Evolutionary conservation across 306 rosid species (phyloP).

Genomic region (Biancaea sappan): DNA sequence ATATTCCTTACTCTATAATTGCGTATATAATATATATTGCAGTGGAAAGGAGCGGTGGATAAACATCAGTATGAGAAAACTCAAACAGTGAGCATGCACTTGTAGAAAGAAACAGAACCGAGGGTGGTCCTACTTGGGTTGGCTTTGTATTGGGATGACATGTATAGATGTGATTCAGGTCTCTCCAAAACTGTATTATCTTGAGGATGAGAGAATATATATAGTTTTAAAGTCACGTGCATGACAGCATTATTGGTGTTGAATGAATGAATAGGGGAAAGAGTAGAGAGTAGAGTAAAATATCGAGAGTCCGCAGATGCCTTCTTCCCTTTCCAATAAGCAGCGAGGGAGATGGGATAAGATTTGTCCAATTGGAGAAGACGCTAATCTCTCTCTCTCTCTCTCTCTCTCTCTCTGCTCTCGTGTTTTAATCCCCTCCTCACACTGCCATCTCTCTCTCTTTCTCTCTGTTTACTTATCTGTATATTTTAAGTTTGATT

Average conservation of each 20-base stretch:
- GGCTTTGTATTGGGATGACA: slow-evolving; percentile 28
- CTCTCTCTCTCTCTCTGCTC: slow-evolving; percentile 6
- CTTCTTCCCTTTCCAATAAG: slow-evolving; percentile 66
- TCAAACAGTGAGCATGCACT: neutral
- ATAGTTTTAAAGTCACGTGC: slow-evolving; percentile 66
- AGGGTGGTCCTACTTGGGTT: slow-evolving; percentile 15
- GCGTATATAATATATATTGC: neutral
- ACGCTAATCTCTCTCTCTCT: slow-evolving; percentile 32
- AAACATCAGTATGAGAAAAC: neutral
- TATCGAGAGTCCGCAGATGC: slow-evolving; percentile 40
- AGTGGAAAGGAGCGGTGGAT: neutral
- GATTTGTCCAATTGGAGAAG: slow-evolving; percentile 69
- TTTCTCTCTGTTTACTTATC: slow-evolving; percentile 35
- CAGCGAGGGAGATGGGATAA: slow-evolving; percentile 54
- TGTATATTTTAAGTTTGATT: slow-evolving; percentile 38
- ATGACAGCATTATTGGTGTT: slow-evolving; percentile 54
- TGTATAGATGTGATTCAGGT: slow-evolving; percentile 35
- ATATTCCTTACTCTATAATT: neutral
- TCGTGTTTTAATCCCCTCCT: slow-evolving; percentile 84
- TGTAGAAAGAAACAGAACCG: slow-evolving; percentile 16
- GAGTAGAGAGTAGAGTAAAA: slow-evolving; percentile 23
- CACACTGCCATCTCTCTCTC: slow-evolving; percentile 37
- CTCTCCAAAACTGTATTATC: slow-evolving; percentile 24
- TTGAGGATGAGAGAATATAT: slow-evolving; percentile 28
- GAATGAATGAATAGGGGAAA: slow-evolving; percentile 22